These are phyloP conservation scores for Galeopsis tetrahit DNA, from an alignment of 257 asterid species.

Conservation along the genomic window DNA sequence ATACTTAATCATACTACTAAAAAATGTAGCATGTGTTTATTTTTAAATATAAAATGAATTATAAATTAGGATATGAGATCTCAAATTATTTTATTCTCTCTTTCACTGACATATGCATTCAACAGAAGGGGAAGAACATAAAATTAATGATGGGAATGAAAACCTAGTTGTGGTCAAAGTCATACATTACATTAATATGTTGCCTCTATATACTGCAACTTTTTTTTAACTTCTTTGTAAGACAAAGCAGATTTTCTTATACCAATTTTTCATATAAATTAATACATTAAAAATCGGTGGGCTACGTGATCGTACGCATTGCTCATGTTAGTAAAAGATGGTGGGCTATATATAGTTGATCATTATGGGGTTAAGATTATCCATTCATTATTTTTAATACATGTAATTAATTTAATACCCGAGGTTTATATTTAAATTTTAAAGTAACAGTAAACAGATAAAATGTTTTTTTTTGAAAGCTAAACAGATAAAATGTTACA, in stretches of 20 bases:
- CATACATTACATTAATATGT: background rate
- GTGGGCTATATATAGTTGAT: background rate
- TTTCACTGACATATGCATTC: background rate
- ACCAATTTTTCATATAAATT: background rate
- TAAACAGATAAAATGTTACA: no score
- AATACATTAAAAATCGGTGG: background rate
- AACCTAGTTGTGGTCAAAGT: conserved; percentile 3
- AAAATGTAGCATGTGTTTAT: background rate
- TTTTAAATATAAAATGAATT: no score
- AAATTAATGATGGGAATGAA: background rate
- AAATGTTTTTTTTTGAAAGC: no score
- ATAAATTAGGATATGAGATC: background rate
- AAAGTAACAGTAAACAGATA: no score
- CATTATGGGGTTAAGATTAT: background rate
- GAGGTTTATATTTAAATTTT: no score
- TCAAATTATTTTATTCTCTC: background rate
- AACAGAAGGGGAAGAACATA: background rate
- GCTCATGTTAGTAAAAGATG: background rate
- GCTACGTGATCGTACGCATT: background rate
- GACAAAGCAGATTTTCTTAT: background rate
- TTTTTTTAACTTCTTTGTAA: background rate
- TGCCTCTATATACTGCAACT: background rate
- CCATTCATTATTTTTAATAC: no score
- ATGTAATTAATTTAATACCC: no score
- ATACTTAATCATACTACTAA: background rate